Conservation (phyloP, 768 basidiomycete genomes). For the Psilocybe tampanensis region DNA sequence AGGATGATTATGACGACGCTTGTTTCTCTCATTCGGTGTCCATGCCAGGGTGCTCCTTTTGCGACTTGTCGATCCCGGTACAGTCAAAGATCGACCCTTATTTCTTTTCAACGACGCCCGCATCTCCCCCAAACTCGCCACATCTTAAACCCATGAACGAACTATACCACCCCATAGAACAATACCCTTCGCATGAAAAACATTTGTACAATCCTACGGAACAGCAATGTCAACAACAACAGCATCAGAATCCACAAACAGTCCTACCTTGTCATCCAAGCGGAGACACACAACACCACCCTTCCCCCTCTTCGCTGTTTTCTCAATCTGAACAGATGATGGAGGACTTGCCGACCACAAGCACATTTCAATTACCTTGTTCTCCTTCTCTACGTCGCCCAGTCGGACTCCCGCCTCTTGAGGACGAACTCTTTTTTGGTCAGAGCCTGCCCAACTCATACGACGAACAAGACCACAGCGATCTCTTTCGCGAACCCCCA, state of each 20-base stretch:
- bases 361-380: conserved; percentile 4
- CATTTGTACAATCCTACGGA: conserved; percentile 8
- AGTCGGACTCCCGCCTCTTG: conserved; percentile 15
- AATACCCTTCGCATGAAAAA: conserved; percentile 17
- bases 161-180: conserved; percentile 15
- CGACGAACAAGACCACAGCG: neutral
- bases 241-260: neutral
- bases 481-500: conserved; percentile 8
- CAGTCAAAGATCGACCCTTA: too few species aligned
- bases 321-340: neutral
- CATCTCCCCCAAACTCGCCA: too few species aligned
- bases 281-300: neutral
- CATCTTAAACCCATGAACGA: too few species aligned
- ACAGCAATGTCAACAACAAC: neutral
- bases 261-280: neutral
- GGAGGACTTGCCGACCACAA: neutral
- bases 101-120: too few species aligned
- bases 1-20: neutral
- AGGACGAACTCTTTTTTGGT: conserved; percentile 4
- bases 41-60: too few species aligned
- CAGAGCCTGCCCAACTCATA: neutral
- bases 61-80: too few species aligned
- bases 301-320: neutral
- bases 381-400: conserved; percentile 23
- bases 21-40: neutral